These are phyloP conservation scores for Microsporum canis DNA, from an alignment of 2,329 filamentous ascomycete genomes.

Conservation along the genomic window DNA sequence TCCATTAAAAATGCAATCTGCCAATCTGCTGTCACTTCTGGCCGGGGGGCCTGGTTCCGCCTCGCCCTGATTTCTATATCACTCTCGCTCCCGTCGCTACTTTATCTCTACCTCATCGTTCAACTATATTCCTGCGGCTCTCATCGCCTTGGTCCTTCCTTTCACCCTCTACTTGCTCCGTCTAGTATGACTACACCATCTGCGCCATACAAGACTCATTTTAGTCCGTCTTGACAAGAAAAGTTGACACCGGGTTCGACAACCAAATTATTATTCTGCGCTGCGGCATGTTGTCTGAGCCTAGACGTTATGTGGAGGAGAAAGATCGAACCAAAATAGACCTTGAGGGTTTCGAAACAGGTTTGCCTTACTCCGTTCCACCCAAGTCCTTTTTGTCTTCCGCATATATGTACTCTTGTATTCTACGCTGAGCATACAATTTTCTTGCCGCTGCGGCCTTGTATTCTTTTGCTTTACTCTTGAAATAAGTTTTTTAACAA, in stretches of 20 bases:
- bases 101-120: neutral
- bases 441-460: neutral
- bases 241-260: neutral
- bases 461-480: neutral
- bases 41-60: neutral
- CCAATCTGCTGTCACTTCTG: neutral
- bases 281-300: neutral
- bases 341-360: neutral
- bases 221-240: neutral
- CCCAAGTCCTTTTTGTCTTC: neutral
- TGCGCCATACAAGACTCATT: neutral
- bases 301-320: neutral
- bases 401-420: too few relatives aligned
- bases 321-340: neutral
- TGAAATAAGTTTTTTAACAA: neutral
- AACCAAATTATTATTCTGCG: neutral
- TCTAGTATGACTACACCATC: slow-evolving; percentile 1
- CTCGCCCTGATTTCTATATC: slow-evolving; percentile 3
- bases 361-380: neutral
- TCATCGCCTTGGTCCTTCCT: neutral
- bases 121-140: neutral
- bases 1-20: neutral
- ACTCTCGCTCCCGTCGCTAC: neutral
- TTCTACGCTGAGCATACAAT: too few relatives aligned
- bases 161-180: neutral